Percentiles rank a stretch among this genome's conserved stretches.
These are phyloP conservation scores for Argentina anserina DNA, from an alignment of 306 rosid genomes.

Conservation along the genomic window DNA sequence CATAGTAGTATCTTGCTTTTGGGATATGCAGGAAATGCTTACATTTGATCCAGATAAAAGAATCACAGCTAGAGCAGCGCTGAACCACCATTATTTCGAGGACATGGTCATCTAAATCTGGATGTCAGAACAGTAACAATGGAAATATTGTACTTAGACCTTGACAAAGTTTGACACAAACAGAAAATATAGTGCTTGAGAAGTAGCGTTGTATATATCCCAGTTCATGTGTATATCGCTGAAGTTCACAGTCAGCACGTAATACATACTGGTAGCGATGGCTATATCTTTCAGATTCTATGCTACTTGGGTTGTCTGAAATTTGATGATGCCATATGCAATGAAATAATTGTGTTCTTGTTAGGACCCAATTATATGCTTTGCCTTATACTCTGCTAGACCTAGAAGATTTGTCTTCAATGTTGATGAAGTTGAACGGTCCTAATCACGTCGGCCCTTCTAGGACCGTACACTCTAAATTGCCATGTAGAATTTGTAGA, in stretches of 20 bases:
- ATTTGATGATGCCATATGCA: neutral
- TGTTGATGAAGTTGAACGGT: neutral
- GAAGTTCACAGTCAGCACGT: neutral
- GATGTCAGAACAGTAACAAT: neutral
- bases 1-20: neutral
- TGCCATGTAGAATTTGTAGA: neutral
- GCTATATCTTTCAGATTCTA: neutral
- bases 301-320: neutral
- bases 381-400: neutral
- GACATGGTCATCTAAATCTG: neutral
- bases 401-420: neutral
- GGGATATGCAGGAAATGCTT: conserved; percentile 1
- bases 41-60: neutral
- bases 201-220: neutral
- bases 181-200: neutral
- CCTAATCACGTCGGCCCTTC: neutral
- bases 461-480: neutral
- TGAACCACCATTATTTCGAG: neutral
- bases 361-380: neutral
- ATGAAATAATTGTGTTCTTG: neutral
- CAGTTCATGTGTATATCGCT: neutral
- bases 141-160: neutral
- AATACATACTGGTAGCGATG: neutral
- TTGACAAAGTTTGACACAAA: neutral
- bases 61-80: conserved; percentile 1